Evolutionary conservation across 345 rosid genomes (phyloP), one percentile per base, ranked within the genome.

Genomic region (Gossypium sturtianum): DNA sequence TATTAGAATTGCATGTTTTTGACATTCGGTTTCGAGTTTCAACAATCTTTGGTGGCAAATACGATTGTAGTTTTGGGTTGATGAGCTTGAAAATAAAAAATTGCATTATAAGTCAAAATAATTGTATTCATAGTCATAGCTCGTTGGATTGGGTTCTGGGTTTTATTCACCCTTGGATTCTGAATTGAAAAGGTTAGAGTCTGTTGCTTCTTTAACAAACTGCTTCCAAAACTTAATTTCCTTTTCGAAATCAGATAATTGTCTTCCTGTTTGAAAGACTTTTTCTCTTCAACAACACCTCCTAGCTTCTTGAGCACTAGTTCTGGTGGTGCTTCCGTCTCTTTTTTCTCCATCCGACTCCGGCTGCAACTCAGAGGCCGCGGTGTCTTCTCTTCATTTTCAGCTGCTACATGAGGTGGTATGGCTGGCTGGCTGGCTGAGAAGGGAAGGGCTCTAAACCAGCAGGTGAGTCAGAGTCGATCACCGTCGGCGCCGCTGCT

Each of bases 211-310:
- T 64, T 86, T 83, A 4, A 85, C 71, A 7, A 86, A 78, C 67
- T 78, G 73, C 86, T 51, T 72, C 74, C 49, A 89, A 82, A 51
- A 90, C 81, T 34, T 34, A 4, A 34, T 34, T 57, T 79, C 83
- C 56, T 79, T 17, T 76, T 90, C 86, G 0, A 52, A 41, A 29
- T 82, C 87, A 15, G 92, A 76, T 76, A 90, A 90, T 86, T 88
- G 60, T 89, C 85, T 77, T 88, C 92, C 78, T 88, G 92, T 75
- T 90, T 87, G 84, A 86, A 90, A 0, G 94, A 90, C 77, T 74
- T 84, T 59, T 52, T 83, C 64, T 73, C 75, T 65, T 79, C 71
- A 57, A 20, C 76, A 2, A 57, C 82, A 34, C 41, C 41, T 34
- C 7, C 41, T 4, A 49, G 51, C 77, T 38, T 75, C 73, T 43